Evolutionary conservation across 345 rosid species (phyloP).

Genomic region (Combretum micranthum): DNA sequence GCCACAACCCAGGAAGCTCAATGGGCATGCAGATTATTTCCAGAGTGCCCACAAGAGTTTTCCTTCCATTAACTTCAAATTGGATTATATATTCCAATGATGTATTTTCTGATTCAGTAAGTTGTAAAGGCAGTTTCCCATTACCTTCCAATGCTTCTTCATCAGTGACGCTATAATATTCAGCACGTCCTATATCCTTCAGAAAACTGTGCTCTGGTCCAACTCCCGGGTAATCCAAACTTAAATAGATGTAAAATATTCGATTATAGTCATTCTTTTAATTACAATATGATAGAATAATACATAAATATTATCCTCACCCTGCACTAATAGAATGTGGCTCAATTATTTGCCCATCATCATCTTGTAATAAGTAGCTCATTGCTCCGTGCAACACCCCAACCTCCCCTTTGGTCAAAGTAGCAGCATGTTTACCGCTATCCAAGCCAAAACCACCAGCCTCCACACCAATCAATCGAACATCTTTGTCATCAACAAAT

Average conservation of each 20-base stretch:
- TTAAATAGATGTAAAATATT: slow-evolving; percentile 10
- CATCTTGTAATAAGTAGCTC: slow-evolving; percentile 92
- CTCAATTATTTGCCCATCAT: slow-evolving; percentile 86
- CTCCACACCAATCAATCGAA: slow-evolving; percentile 90
- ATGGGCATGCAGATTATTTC: no score
- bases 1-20: no score
- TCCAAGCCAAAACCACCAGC: slow-evolving; percentile 92
- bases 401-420: slow-evolving; percentile 75
- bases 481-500: slow-evolving; percentile 66
- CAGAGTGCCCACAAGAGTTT: no score
- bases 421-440: slow-evolving; percentile 94
- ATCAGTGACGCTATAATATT: slow-evolving; percentile 58
- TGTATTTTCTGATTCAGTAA: no score
- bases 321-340: slow-evolving; percentile 98
- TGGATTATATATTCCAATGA: no score
- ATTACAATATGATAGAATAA: no score
- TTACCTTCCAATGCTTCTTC: slow-evolving; percentile 1
- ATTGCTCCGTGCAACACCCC: slow-evolving; percentile 96
- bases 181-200: slow-evolving; percentile 69
- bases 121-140: no score
- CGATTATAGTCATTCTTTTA: background rate
- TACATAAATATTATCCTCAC: slow-evolving; percentile 20
- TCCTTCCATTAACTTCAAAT: no score
- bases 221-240: slow-evolving; percentile 88
- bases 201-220: slow-evolving; percentile 88